Evolutionary conservation across 1,284 basidiomycete species (phyloP), one percentile per base, ranked within the genome.

Genomic region (Amylostereum areolatum): DNA sequence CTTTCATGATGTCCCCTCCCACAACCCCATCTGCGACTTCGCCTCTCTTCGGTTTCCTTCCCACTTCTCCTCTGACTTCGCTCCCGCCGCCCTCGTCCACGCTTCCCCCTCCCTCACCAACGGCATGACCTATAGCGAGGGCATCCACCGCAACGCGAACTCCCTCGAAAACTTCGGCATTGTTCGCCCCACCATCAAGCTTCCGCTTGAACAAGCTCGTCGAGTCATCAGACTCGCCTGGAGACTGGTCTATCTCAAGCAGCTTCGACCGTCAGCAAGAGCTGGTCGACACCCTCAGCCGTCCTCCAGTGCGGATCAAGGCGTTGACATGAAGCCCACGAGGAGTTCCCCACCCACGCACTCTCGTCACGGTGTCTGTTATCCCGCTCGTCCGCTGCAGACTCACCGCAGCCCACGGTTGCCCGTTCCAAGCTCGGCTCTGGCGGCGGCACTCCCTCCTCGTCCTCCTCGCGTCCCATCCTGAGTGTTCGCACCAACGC

Each of bases 141-240:
- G 80, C 45, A 71, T 81, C 59, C 74, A 70, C 59, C 62, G 69
- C 55, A 70, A 72, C 51, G 49, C 54, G 43, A 63, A 62, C 37
- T 59, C 62, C 45, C 62, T 70, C 18, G 78, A 81, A 52, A 68
- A 72, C 34, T 78, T 89, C 60, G 76, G 75, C 64, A 80, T 90
- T 53, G 63, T 75, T 12, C 80, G 86, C 9, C 88, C 88, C 0
- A 89, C 86, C 32, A 89, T 89, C 58, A 86, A 89, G 62, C 77
- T 90, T 31, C 81, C 83, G 7, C 75, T 90, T 27, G 87, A 18
- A 90, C 55, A 86, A 90, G 54, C 72, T 90, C 50, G 74, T 90
- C 54, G 73, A 89, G 55, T 74, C 72, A 57, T 62, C 67, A 27
- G 68, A 69, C 57, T 64, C 59, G 55, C 65, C 68, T 32, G 54